Evolutionary conservation across 257 asterid species (phyloP), one percentile per base, ranked within the genome.

Genomic region (Ligustrum vulgare): DNA sequence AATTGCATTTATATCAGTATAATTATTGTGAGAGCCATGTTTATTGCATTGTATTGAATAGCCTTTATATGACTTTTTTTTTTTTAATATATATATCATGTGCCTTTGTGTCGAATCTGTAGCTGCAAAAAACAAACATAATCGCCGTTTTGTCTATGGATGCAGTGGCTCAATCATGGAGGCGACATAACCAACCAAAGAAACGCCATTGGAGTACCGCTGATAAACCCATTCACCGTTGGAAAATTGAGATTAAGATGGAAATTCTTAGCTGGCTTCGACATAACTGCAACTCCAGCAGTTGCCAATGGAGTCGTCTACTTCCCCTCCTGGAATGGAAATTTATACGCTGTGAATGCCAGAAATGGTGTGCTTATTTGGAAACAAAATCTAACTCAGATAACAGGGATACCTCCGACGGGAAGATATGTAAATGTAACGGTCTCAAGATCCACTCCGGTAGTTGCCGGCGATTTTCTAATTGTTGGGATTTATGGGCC

Each of bases 291-390:
- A 0, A 91, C 96, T 0, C 98, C 94, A 2, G 87, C 96, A 2
- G 87, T 88, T 0, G 89, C 88, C 1, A 67, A 69, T 31, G 84
- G 91, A 18, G 91, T 80, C 0, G 91, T 89, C 20, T 91, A 89
- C 69, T 88, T 93, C 60, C 96, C 98, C 0, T 91, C 94, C 0
- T 93, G 97, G 97, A 89, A 91, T 67, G 97, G 97, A 0, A 84
- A 83, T 58, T 23, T 91, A 39, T 91, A 91, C 23, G 96, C 97
- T 0, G 94, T 91, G 12, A 54, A 84, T 23, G 94, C 94, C 0
- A 0, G 5, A 0, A 88, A 6, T 22, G 98, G 98, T 13, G 63
- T 63, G 0, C 90, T 88, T 15, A 72, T 90, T 5, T 93, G 98
- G 98, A 39, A 84, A 75, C 88, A 75, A 8, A 87, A 71, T 71